A percentile compares a stretch with the other conserved stretches of the same genome.
These are phyloP conservation scores for Fraxinus velutina DNA, from an alignment of 305 asterid species.

Conservation along the genomic window DNA sequence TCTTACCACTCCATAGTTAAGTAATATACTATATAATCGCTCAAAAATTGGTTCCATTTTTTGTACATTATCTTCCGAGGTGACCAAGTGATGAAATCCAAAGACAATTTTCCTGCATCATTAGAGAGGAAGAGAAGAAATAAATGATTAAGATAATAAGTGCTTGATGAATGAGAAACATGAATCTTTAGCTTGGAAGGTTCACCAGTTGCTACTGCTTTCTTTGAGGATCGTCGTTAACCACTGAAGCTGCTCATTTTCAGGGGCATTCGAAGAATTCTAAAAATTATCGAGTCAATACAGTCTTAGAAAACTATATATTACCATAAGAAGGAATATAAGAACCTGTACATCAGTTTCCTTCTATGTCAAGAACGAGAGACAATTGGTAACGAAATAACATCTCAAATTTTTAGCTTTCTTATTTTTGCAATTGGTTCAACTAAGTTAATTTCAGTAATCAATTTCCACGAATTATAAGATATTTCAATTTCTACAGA, in stretches of 20 bases:
- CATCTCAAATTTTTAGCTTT: background rate
- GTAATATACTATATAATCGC: conserved; percentile 30
- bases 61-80: conserved; percentile 26
- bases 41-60: conserved; percentile 21
- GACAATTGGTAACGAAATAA: background rate
- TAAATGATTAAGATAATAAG: background rate
- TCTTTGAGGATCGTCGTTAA: conserved; percentile 41
- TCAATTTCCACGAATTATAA: background rate
- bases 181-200: background rate
- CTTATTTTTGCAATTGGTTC: background rate
- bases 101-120: conserved; percentile 48
- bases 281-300: conserved; percentile 20
- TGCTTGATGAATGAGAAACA: background rate
- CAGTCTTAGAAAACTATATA: background rate
- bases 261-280: conserved; percentile 34
- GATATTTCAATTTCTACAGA: background rate
- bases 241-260: conserved; percentile 43
- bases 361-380: background rate
- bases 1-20: conserved; percentile 53
- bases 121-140: background rate
- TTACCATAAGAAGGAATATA: background rate
- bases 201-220: conserved; percentile 54
- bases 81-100: conserved; percentile 46
- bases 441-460: background rate
- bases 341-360: background rate